Evolutionary conservation across 305 asterid genomes (phyloP).

Genomic region (Coffea humblotiana): DNA sequence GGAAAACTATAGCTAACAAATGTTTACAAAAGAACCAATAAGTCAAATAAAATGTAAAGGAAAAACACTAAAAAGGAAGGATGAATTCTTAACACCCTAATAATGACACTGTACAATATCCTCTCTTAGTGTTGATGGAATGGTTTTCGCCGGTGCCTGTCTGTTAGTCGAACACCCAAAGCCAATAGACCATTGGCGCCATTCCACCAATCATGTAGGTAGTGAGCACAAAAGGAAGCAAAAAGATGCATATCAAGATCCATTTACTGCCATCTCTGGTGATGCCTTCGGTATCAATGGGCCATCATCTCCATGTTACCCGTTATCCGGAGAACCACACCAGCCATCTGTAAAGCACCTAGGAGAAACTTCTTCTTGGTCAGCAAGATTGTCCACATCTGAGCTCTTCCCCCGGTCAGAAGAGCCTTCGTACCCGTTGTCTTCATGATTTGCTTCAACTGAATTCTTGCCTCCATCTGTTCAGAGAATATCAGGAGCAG

Average conservation of each 20-base stretch:
- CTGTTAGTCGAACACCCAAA: slow-evolving; percentile 12
- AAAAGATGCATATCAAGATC: slow-evolving; percentile 44
- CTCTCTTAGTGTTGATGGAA: slow-evolving; percentile 44
- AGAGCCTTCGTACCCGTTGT: slow-evolving; percentile 29
- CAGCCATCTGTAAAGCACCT: slow-evolving; percentile 40
- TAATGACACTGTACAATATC: slow-evolving; percentile 80
- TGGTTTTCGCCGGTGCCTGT: slow-evolving; percentile 3
- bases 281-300: slow-evolving; percentile 60
- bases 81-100: slow-evolving; percentile 35
- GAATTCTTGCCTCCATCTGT: slow-evolving; percentile 35
- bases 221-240: slow-evolving; percentile 18
- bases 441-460: slow-evolving; percentile 31
- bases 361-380: slow-evolving; percentile 46
- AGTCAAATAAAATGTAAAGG: slow-evolving; percentile 4
- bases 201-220: slow-evolving; percentile 9
- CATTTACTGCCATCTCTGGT: slow-evolving; percentile 82
- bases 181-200: slow-evolving; percentile 6
- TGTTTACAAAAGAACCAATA: slow-evolving; percentile 23
- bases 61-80: slow-evolving; percentile 4
- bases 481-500: slow-evolving; percentile 31
- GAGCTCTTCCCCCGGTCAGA: slow-evolving; percentile 29
- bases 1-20: slow-evolving; percentile 25
- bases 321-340: slow-evolving; percentile 44
- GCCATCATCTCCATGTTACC: slow-evolving; percentile 48
- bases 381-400: slow-evolving; percentile 33